Evolutionary conservation across 768 basidiomycete genomes (phyloP), one percentile per base, ranked within the genome.

Genomic region (Serpula lacrymans): DNA sequence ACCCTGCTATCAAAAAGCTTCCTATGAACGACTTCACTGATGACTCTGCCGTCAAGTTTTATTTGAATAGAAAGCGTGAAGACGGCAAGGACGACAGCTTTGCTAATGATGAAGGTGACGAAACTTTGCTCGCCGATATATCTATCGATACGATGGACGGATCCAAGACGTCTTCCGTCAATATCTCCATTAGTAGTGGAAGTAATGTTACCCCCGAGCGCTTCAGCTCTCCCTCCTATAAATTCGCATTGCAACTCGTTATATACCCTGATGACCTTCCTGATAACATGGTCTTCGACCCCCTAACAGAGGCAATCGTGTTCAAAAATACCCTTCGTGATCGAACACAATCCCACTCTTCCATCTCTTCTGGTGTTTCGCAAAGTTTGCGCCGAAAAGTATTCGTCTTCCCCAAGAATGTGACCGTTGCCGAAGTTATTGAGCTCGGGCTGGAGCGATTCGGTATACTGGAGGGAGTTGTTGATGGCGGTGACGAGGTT

Each of bases 21-120:
- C 81, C 88, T 32, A 95, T 96, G 91, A 96, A 94, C 53, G 96
- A 98, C 58, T 98, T 94, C 57, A 88, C 88, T 30, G 96, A 99
- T 51, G 96, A 98, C 57, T 92, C 93, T 3, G 83, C 86, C 0
- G 94, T 98, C 65, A 98, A 97, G 63, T 87, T 98, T 63, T 99
- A 96, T 64, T 63, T 98, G 48, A 92, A 97, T 59, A 71, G 88
- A 39, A 69, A 75, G 20, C 54, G 63, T 4, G 59, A 63, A 21
- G 64, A 72, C 6, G 57, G 59, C 12, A 63, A 46, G 1, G 73
- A 74, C 31, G 74, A 74, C 37, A 72, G 64, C 37, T 64, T 68
- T 0, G 62, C 69, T 29, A 68, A 69, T 0, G 77, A 65, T 1
- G 71, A 71, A n/a, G 71, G 66, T 6, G 73, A 74, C 4, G 64